Evolutionary conservation across 768 basidiomycete species (phyloP).

Genomic region (Lactarius deliciosus): DNA sequence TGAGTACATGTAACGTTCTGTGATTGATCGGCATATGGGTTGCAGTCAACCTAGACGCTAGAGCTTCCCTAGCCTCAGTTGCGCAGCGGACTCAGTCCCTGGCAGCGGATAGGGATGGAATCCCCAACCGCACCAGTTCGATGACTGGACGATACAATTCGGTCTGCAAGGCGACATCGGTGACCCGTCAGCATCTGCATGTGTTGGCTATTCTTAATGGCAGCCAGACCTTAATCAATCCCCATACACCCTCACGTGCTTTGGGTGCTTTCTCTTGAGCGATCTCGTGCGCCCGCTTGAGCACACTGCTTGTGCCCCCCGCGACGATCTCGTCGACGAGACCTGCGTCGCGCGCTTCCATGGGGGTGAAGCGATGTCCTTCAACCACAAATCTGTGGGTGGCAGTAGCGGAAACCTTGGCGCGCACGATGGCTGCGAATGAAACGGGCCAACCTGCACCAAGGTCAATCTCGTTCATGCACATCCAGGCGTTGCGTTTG

Average conservation of each 20-base stretch:
- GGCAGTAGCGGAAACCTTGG: constrained; percentile 62
- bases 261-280: constrained; percentile 52
- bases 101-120: constrained; percentile 37
- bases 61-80: constrained; percentile 40
- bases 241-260: constrained; percentile 65
- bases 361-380: constrained; percentile 74
- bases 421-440: constrained; percentile 59
- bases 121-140: constrained; percentile 40
- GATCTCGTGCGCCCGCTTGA: constrained; percentile 63
- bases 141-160: constrained; percentile 59
- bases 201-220: background rate
- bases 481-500: constrained; percentile 76
- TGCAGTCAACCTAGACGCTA: background rate
- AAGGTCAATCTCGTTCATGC: constrained; percentile 92
- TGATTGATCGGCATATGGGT: background rate
- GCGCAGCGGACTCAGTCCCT: constrained; percentile 54
- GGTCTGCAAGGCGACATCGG: constrained; percentile 38
- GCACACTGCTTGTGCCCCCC: constrained; percentile 56
- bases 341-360: constrained; percentile 63
- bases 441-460: constrained; percentile 79
- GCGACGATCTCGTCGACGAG: constrained; percentile 69
- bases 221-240: constrained; percentile 60
- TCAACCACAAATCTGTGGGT: constrained; percentile 76
- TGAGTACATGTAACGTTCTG: background rate
- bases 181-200: constrained; percentile 5